Evolutionary conservation across 345 rosid species (phyloP), one percentile per base, ranked within the genome.

Genomic region (Eucalyptus virginea): DNA sequence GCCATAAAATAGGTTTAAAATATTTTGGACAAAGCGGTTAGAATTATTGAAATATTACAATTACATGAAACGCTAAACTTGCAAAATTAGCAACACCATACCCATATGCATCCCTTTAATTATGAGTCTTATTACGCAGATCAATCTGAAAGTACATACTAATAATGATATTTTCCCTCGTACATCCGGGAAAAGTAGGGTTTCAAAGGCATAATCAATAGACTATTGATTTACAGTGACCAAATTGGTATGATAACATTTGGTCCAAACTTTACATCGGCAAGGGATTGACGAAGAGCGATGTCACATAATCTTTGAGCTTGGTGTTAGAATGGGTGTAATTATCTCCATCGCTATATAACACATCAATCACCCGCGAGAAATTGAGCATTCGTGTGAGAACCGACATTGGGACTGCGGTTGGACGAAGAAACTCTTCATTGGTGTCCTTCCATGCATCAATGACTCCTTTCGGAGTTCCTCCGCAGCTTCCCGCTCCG

Each of bases 371-470:
- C 15, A 86, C 87, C 1, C 92, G 90, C 2, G 91, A 58, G 6
- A 94, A 67, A 44, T 94, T 91, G 72, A 92, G 60, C 23, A 89
- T 30, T 26, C 45, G 80, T 3, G 5, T 44, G 8, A 92, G 91
- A 9, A 94, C 54, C 15, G 90, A 88, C 88, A 56, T 60, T 0
- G 93, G 91, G 4, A 90, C 77, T 1, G 72, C 4, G 1, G 88
- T 90, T 60, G 92, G 93, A 9, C 7, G 24, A 7, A 93, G 56
- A 24, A 67, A 87, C 50, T 88, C 95, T 40, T 90, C 92, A 11
- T 93, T 93, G 15, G 91, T 58, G 42, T 92, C 94, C 62, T 91
- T 93, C 94, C 94, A 93, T 1, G 92, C 93, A 86, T 60, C 16
- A 21, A 12, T 9, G 5, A 92, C 54, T 85, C 32, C 60, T 26